Base-by-base conservation (phyloP, 2,329 filamentous ascomycete species). In the Fusarium sp. region DNA sequence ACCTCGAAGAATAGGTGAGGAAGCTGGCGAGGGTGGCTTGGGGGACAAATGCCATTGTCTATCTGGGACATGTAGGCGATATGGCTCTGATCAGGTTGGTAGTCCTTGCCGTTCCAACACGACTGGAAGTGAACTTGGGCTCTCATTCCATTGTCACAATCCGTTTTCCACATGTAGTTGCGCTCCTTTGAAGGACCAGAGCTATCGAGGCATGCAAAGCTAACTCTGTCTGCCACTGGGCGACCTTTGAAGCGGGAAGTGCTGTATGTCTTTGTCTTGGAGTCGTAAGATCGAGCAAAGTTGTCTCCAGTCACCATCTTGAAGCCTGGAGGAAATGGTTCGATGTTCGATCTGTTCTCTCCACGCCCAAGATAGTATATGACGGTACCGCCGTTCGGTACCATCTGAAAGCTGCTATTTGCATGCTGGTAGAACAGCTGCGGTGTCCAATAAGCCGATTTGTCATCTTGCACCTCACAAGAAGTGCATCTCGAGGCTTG, bases 361-460 rank as follows among this genome's bases (percentile, higher is more conserved):
- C 71, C 71, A 2, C 71, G 70, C 1, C 71, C 71, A 8, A 72
- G 71, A 26, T 72, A 72, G 52, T 72, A 72, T 26, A 72, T 40
- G 11, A 72, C 59, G 2, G 71, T 72, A 12, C 71, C 71, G 3
- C 62, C 59, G 11, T 72, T 72, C 2, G 71, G 71, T 3, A 72
- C 71, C 55, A 73, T 67, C 57, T 72, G 42, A 23, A 72, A 73
- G 26, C 62, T 70, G 2, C 71, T 70, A 9, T 72, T 72, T 4
- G 50, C 57, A 10, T 72, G 70, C 8, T 68, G 70, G 23, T 55
- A 72, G 38, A 62, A 72, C 5, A 72, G 55, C n/a, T 72, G 71
- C 1, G 71, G 71, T 31, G 71, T 72, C 71, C 71, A 72, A 53
- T 72, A 72, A 8, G 70, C 71, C 7, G 71, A 72, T 26, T 73